These are phyloP conservation scores for Tetrahymena elliotti DNA, from an alignment of 73 alveolate genomes.

Conservation along the genomic window DNA sequence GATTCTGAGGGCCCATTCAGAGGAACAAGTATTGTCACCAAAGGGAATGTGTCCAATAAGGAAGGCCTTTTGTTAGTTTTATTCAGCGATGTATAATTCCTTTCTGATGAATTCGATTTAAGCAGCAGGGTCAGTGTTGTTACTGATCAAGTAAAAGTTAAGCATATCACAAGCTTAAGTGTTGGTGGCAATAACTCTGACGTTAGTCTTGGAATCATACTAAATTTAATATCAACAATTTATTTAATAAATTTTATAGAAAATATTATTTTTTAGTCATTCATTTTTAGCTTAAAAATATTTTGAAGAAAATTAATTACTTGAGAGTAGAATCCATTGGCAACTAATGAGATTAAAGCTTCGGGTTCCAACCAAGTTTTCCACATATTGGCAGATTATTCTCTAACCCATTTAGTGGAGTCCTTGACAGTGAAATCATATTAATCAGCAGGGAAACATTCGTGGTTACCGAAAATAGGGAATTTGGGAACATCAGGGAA, in stretches of 20 bases:
- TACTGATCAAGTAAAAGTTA: slow-evolving; percentile 61
- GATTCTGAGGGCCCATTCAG: slow-evolving; percentile 63
- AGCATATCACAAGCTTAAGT: slow-evolving; percentile 67
- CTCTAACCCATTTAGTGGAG: slow-evolving; percentile 32
- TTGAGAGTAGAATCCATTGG: slow-evolving; percentile 30
- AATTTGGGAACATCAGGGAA: slow-evolving; percentile 31
- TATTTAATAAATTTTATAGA: too few relatives aligned
- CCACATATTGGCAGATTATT: slow-evolving; percentile 39
- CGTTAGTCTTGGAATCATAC: slow-evolving; percentile 44
- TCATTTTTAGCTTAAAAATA: too few relatives aligned
- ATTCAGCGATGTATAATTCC: slow-evolving; percentile 66
- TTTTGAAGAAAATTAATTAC: not conserved
- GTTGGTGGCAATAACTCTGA: slow-evolving; percentile 68
- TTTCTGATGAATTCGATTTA: slow-evolving; percentile 64
- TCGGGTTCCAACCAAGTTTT: slow-evolving; percentile 2
- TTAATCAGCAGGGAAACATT: slow-evolving; percentile 63
- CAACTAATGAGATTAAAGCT: slow-evolving; percentile 5
- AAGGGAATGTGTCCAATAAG: slow-evolving; percentile 73
- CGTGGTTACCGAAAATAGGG: slow-evolving; percentile 70
- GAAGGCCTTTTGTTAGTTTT: slow-evolving; percentile 59
- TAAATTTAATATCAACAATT: not conserved
- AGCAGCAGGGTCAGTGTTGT: slow-evolving; percentile 62
- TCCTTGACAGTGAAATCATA: slow-evolving; percentile 19
- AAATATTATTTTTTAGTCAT: too few relatives aligned
- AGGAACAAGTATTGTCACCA: slow-evolving; percentile 49